Evolutionary conservation across 352 stramenopile species (phyloP), one percentile per base, ranked within the genome.

Genomic region (Globisporangium recalcitrans): DNA sequence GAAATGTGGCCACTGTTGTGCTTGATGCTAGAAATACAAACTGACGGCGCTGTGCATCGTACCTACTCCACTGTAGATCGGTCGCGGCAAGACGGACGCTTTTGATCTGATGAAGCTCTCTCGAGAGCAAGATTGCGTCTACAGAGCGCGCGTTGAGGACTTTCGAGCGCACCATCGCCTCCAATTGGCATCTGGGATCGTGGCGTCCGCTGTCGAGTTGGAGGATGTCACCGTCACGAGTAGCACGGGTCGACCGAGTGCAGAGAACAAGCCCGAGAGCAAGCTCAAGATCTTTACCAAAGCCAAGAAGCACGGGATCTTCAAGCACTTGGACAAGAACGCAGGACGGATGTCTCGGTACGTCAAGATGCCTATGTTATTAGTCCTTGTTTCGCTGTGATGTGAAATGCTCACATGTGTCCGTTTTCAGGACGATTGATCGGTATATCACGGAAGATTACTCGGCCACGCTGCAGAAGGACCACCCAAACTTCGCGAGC

Each of bases 121-220:
- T 1, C 73, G 76, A 52, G 75, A 78, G 19, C 86, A 93, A 52
- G 80, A 91, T 8, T 78, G 75, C 16, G 82, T 93, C 3, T 80
- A 85, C 58, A 75, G 80, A 38, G 68, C 75, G 4, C 78, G 83
- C 34, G 80, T 95, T 38, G 86, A 95, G 67, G 86, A 93, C 58
- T 93, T 95, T 68, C 70, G 86, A 60, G 86, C 84, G 3, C 84
- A 93, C 24, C 85, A 95, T 59, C 82, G 86, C 11, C 72, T 95
- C 4, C 84, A 93, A 48, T 61, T 93, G 1, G 86, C 86, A 7
- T 90, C 84, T 2, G 85, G 80, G 0, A 92, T 95, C 31, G 81
- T 89, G 10, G 80, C 83, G 9, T 95, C 85, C 3, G 76, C 76
- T 6, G 71, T 87, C 52, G 77, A 87, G 56, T 63, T 67, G 4